phyloP scores from a whole-genome alignment of 2,329 filamentous ascomycete genomes.

The Beauveria rudraprayagi region DNA sequence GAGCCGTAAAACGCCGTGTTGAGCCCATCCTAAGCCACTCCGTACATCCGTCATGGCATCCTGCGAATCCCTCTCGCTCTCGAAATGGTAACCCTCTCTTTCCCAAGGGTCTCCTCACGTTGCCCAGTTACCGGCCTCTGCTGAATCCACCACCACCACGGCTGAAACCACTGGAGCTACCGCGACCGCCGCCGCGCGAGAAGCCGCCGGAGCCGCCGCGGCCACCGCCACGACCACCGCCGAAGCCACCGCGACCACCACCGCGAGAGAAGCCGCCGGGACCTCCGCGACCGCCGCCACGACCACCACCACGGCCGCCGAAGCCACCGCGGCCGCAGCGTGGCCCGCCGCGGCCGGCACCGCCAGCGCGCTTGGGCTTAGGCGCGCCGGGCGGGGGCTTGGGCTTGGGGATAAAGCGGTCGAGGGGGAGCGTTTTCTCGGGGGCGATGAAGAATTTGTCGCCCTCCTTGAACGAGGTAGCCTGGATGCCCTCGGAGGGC shows the following conservation, averaged over 20 bases:
- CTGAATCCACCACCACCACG: slow-evolving; percentile 24
- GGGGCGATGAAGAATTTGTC: slow-evolving; percentile 95
- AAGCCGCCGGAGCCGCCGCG: slow-evolving; percentile 12
- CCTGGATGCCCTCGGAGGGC: slow-evolving; percentile 91
- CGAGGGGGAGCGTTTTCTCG: slow-evolving; percentile 90
- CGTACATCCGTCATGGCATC: slow-evolving; percentile 5
- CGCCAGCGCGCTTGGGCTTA: slow-evolving; percentile 49
- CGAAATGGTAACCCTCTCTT: neutral
- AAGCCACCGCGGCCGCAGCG: slow-evolving; percentile 17
- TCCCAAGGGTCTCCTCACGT: slow-evolving; percentile 7
- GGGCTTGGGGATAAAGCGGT: slow-evolving; percentile 94
- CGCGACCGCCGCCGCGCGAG: slow-evolving; percentile 6
- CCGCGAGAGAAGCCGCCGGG: slow-evolving; percentile 15
- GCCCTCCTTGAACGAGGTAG: slow-evolving; percentile 86
- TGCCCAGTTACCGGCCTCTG: slow-evolving; percentile 18
- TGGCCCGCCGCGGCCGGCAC: slow-evolving; percentile 13
- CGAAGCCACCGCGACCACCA: slow-evolving; percentile 11
- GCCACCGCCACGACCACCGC: slow-evolving; percentile 15
- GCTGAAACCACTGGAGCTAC: slow-evolving; percentile 15
- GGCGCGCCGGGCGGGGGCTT: slow-evolving; percentile 62
- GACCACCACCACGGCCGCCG: slow-evolving; percentile 19
- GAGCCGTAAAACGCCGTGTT: slow-evolving; percentile 16
- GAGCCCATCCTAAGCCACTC: slow-evolving; percentile 4
- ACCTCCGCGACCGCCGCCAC: slow-evolving; percentile 17
- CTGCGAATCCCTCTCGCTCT: neutral